These are phyloP conservation scores for Colletotrichum caudatum DNA, from an alignment of 2,329 filamentous ascomycete species.

Conservation along the genomic window DNA sequence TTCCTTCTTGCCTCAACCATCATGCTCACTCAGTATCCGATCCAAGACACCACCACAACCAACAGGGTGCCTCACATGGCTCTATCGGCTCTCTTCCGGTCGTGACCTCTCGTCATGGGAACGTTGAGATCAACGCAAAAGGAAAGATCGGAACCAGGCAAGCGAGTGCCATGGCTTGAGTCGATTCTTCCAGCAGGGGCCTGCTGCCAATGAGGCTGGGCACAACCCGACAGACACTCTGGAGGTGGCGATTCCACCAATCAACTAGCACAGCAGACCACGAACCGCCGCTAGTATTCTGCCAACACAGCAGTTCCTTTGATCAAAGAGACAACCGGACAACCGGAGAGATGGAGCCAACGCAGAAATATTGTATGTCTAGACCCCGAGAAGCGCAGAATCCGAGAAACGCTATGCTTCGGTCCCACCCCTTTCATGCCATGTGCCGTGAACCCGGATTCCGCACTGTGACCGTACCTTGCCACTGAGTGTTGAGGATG, in stretches of 20 bases:
- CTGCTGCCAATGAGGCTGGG: constrained; percentile 7
- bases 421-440: not conserved
- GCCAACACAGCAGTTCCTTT: not conserved
- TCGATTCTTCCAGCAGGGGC: not conserved
- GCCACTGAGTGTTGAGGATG: not conserved
- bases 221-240: constrained; percentile 8
- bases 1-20: not conserved
- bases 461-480: constrained; percentile 1
- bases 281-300: not conserved
- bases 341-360: not conserved
- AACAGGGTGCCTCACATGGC: constrained; percentile 10
- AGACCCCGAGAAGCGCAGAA: not conserved
- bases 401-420: not conserved
- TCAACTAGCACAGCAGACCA: not conserved
- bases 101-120: constrained; percentile 21
- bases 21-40: constrained; percentile 1
- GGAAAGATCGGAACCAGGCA: constrained; percentile 36
- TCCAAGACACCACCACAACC: not conserved
- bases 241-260: constrained; percentile 20
- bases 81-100: constrained; percentile 8
- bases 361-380: too few relatives aligned
- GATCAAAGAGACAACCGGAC: not conserved
- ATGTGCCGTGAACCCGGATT: constrained; percentile 17
- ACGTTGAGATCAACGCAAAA: constrained; percentile 6
- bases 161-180: constrained; percentile 30